phyloP scores from a whole-genome alignment of 2,329 filamentous ascomycete species.

The Curvularia hawaiiensis region DNA sequence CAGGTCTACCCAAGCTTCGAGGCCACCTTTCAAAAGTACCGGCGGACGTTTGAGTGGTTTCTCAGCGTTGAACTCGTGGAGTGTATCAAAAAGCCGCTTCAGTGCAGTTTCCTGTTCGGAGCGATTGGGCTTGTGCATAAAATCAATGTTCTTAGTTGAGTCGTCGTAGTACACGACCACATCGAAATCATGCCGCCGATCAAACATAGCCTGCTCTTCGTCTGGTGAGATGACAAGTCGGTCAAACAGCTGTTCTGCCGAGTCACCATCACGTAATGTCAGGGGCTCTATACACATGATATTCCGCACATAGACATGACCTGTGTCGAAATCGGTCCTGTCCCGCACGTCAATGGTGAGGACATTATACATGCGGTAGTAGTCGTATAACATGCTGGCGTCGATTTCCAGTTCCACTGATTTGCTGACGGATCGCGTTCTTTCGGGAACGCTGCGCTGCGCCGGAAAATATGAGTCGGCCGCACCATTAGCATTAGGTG shows the following conservation, averaged over 20 bases:
- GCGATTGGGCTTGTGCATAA: conserved; percentile 55
- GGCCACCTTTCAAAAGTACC: conserved; percentile 78
- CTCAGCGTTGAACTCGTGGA: conserved; percentile 82
- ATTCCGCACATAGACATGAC: conserved; percentile 82
- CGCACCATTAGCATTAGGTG: conserved; percentile 44
- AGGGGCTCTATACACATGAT: conserved; percentile 93
- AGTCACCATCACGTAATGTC: conserved; percentile 69
- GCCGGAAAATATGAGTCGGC: conserved; percentile 52
- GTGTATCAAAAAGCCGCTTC: conserved; percentile 74
- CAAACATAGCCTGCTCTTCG: conserved; percentile 78
- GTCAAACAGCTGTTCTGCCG: conserved; percentile 68
- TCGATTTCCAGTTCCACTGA: conserved; percentile 67
- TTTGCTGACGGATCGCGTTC: conserved; percentile 54
- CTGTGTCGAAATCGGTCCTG: conserved; percentile 81
- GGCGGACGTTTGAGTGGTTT: conserved; percentile 75
- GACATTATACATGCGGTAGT: conserved; percentile 70
- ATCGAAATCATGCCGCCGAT: conserved; percentile 75
- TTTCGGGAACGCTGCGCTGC: conserved; percentile 23
- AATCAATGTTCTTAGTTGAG: conserved; percentile 63
- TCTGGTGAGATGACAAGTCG: conserved; percentile 72
- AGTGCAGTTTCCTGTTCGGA: conserved; percentile 58
- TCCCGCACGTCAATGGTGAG: conserved; percentile 85
- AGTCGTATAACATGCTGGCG: conserved; percentile 72
- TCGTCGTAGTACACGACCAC: conserved; percentile 92
- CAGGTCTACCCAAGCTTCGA: conserved; percentile 86